These are phyloP conservation scores for Trichophyton schoenleinii DNA, from an alignment of 2,329 filamentous ascomycete genomes.

Conservation along the genomic window DNA sequence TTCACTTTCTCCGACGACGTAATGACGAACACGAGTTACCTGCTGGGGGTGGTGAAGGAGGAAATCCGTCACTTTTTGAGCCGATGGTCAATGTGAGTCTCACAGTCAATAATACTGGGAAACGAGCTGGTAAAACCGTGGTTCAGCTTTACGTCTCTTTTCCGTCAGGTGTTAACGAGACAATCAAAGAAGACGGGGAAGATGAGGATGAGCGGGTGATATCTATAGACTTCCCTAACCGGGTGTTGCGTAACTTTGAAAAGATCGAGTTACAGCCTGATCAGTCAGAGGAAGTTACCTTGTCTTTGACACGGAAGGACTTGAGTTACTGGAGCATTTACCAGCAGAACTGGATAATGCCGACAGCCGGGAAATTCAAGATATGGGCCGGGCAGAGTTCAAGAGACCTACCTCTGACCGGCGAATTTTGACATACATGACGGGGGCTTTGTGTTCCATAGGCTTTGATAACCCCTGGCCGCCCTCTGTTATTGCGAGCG, in stretches of 20 bases:
- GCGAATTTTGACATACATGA: slow-evolving; percentile 7
- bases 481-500: not conserved
- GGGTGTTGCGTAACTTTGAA: slow-evolving; percentile 41
- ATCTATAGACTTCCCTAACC: slow-evolving; percentile 16
- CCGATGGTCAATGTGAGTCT: slow-evolving; percentile 38
- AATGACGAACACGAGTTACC: slow-evolving; percentile 40
- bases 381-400: slow-evolving; percentile 19
- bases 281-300: slow-evolving; percentile 30
- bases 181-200: slow-evolving; percentile 5
- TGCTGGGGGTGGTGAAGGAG: slow-evolving; percentile 57
- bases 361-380: slow-evolving; percentile 16
- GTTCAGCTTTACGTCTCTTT: slow-evolving; percentile 44
- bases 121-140: slow-evolving; percentile 36
- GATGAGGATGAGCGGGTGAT: not conserved
- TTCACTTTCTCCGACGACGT: slow-evolving; percentile 47
- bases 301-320: slow-evolving; percentile 33
- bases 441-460: not conserved
- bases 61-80: slow-evolving; percentile 44
- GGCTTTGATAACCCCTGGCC: not conserved
- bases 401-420: slow-evolving; percentile 16
- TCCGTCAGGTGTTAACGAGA: slow-evolving; percentile 32
- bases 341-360: slow-evolving; percentile 25
- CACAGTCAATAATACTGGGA: slow-evolving; percentile 41
- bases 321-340: slow-evolving; percentile 27
- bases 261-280: slow-evolving; percentile 37